These are phyloP conservation scores for Gonapodya prolifera DNA, from an alignment of 192 early-diverging fungal species.

Conservation along the genomic window DNA sequence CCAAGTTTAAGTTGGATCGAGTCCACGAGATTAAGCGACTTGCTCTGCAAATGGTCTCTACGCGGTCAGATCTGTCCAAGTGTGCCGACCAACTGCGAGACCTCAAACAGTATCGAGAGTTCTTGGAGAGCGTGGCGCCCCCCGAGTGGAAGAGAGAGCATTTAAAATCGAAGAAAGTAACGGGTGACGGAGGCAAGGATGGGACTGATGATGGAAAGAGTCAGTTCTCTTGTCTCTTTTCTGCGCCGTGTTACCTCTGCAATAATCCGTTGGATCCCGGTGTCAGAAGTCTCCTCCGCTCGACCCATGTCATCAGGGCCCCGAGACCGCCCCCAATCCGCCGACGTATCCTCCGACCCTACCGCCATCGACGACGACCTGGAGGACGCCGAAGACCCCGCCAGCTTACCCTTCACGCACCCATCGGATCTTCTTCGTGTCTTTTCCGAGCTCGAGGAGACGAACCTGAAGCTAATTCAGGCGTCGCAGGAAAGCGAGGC, in stretches of 20 bases:
- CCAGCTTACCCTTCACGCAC: constrained; percentile 31
- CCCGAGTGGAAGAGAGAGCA: too few relatives aligned
- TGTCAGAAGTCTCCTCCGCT: background rate
- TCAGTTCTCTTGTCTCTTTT: constrained; percentile 13
- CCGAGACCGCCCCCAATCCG: constrained; percentile 13
- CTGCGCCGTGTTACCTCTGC: background rate
- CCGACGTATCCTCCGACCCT: background rate
- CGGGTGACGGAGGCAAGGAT: too few relatives aligned
- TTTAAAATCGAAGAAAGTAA: too few relatives aligned
- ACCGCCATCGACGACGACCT: constrained; percentile 3
- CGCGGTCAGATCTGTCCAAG: constrained; percentile 43
- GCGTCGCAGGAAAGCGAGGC: constrained; percentile 51
- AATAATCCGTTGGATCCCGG: background rate
- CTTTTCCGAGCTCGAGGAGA: constrained; percentile 47
- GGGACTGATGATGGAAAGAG: too few relatives aligned
- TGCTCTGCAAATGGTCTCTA: constrained; percentile 42
- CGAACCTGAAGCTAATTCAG: constrained; percentile 43
- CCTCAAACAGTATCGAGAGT: constrained; percentile 38
- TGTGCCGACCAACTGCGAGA: constrained; percentile 49
- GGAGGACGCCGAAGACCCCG: constrained; percentile 22
- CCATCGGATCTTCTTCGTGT: constrained; percentile 42
- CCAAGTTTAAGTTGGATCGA: constrained; percentile 45
- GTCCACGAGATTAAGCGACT: constrained; percentile 49
- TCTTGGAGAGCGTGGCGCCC: constrained; percentile 44
- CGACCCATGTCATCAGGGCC: background rate